Percentiles rank a stretch among this genome's conserved stretches.
Evolutionary conservation across 2,329 filamentous ascomycete species (phyloP).

Genomic region (Trematosphaeria pertusa): DNA sequence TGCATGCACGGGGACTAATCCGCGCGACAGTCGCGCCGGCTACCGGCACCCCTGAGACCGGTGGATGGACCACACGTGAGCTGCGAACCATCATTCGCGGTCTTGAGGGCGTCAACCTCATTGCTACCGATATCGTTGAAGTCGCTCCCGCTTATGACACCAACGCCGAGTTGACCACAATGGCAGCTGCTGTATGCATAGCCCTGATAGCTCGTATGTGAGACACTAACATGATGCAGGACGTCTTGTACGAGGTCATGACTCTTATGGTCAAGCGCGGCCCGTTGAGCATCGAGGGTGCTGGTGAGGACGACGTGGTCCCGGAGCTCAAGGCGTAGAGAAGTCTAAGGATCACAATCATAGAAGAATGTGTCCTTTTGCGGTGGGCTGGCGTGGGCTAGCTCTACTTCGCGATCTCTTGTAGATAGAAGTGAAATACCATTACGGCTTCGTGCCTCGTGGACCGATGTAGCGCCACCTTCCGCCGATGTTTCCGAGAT

Average conservation of each 20-base stretch:
- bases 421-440: too few species aligned
- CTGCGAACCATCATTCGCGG: slow-evolving; percentile 74
- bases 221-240: slow-evolving; percentile 23
- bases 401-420: too few species aligned
- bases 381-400: too few species aligned
- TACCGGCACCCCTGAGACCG: slow-evolving; percentile 78
- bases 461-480: too few species aligned
- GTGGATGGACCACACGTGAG: slow-evolving; percentile 77
- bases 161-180: slow-evolving; percentile 75
- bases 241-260: slow-evolving; percentile 79
- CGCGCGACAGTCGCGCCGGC: slow-evolving; percentile 67
- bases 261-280: slow-evolving; percentile 83
- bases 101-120: slow-evolving; percentile 71
- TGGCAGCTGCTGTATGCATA: slow-evolving; percentile 66
- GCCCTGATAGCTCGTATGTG: background rate
- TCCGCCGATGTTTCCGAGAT: slow-evolving; percentile 12
- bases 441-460: too few species aligned
- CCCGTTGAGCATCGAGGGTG: slow-evolving; percentile 63
- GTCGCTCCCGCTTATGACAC: slow-evolving; percentile 77
- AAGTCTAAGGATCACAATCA: too few species aligned
- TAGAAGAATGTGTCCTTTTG: too few species aligned
- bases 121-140: slow-evolving; percentile 76
- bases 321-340: slow-evolving; percentile 32
- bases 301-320: slow-evolving; percentile 31
- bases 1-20: slow-evolving; percentile 5